These are phyloP conservation scores for Boletellus emodensis DNA, from an alignment of 768 basidiomycete genomes.

Conservation along the genomic window DNA sequence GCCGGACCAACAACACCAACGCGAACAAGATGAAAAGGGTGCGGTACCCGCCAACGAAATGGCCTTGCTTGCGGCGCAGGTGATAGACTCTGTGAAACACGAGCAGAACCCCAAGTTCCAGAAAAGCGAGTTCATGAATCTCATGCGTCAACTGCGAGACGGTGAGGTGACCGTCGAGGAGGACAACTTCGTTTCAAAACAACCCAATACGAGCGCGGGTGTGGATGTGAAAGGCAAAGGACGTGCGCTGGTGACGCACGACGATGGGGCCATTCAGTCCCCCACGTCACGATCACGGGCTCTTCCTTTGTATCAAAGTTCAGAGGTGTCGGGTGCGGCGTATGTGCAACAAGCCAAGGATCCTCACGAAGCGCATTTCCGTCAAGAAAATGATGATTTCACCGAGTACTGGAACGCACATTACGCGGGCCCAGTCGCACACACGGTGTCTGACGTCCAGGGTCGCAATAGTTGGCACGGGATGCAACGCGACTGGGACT, in stretches of 20 bases:
- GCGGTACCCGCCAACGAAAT: constrained; percentile 54
- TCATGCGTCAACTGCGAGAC: constrained; percentile 85
- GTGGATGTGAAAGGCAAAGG: constrained; percentile 67
- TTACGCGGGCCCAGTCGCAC: constrained; percentile 22
- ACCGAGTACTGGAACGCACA: constrained; percentile 53
- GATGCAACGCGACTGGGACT: constrained; percentile 77
- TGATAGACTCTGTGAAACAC: constrained; percentile 70
- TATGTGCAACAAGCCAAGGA: constrained; percentile 31
- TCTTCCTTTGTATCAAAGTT: constrained; percentile 19
- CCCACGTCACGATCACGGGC: constrained; percentile 8
- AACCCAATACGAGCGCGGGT: constrained; percentile 15
- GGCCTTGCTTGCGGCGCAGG: constrained; percentile 71
- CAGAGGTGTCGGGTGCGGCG: constrained; percentile 13
- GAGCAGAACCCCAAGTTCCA: constrained; percentile 83
- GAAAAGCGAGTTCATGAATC: constrained; percentile 76
- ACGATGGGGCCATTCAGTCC: constrained; percentile 3
- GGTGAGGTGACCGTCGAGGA: constrained; percentile 74
- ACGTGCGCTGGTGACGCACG: constrained; percentile 32
- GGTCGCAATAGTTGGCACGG: constrained; percentile 50
- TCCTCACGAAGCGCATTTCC: constrained; percentile 64
- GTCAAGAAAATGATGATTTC: constrained; percentile 67
- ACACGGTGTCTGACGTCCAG: constrained; percentile 17
- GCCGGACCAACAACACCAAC: constrained; percentile 10
- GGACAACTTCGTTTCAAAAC: constrained; percentile 66
- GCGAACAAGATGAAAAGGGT: constrained; percentile 22